Conservation (phyloP, 148 eudicot genomes). For the Cornus suecica region DNA sequence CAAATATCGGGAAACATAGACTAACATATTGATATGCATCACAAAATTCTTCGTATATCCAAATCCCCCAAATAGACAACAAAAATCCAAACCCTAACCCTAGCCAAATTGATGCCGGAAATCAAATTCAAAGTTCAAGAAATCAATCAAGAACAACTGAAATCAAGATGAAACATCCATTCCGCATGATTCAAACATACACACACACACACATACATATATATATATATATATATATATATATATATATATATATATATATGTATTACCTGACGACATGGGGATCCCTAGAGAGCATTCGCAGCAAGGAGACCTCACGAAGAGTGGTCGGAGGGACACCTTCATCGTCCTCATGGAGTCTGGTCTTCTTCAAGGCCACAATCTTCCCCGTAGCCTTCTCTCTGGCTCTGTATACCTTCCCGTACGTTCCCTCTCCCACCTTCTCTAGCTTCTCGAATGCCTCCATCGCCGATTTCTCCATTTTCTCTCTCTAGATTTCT, state of each 20-base stretch:
- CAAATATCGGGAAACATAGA: neutral
- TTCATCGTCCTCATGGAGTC: conserved; percentile 89
- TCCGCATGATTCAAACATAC: too few species aligned
- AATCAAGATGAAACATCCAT: too few species aligned
- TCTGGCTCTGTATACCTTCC: conserved; percentile 85
- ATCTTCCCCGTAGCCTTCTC: conserved; percentile 85
- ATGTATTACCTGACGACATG: conserved; percentile 67
- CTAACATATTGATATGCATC: neutral
- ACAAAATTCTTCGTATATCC: neutral
- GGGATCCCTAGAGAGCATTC: conserved; percentile 94
- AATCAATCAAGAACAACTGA: neutral
- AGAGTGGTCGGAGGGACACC: conserved; percentile 98
- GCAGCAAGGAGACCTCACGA: conserved; percentile 80
- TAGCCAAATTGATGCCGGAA: neutral
- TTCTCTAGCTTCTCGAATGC: conserved; percentile 96
- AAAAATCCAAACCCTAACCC: conserved; percentile 11
- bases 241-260: too few species aligned
- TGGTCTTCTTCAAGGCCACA: conserved; percentile 92
- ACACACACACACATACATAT: too few species aligned
- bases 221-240: too few species aligned
- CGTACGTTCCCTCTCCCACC: conserved; percentile 96
- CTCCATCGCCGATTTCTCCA: conserved; percentile 59
- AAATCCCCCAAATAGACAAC: neutral
- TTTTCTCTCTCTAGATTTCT: conserved; percentile 11
- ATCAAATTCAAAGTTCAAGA: conserved; percentile 6